Evolutionary conservation across 345 rosid genomes (phyloP), one percentile per base, ranked within the genome.

Genomic region (Erucastrum elatum): DNA sequence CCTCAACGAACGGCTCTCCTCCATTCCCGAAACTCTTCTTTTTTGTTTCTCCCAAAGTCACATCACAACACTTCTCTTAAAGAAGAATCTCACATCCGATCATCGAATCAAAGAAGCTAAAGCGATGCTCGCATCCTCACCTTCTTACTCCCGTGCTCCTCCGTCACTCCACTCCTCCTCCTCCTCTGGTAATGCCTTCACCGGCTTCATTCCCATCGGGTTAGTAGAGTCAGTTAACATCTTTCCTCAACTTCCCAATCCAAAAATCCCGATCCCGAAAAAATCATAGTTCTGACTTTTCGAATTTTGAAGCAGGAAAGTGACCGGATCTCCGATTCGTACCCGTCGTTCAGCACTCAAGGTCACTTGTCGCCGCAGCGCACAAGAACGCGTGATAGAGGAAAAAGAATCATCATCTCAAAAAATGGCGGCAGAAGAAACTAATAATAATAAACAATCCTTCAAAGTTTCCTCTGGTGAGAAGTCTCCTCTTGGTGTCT

Each of bases 401-500:
- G 92, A 29, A 4, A 4, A 85, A 74, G 92, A 87, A 77, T 84
- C 82, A 26, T 76, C 81, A 26, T 76, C 87, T 34, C 58, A 71
- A 33, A 84, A 71, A 33, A 84, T 84, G 86, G 66, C 85, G 87
- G 68, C 85, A 55, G 87, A 82, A 61, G 21, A 21, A 21, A 21
- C 21, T 21, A 21, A 21, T 21, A 21, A 21, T 21, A 63, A 80
- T 21, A 75, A 17, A 33, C 82, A 71, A n/a, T 79, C 84, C 4
- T 83, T 88, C 3, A 85, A 79, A 68, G 82, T 77, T 55, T 92
- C 81, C 37, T 86, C 88, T 26, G 98, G 98, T 63, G 92, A 88
- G 83, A 80, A 86, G 37, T 88, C 83, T 85, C 98, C 97, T 33
- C 77, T 94, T 9, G 98, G 98, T 16, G 93, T 87, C 8, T 88